Evolutionary conservation across 1,284 basidiomycete species (phyloP), one percentile per base, ranked within the genome.

Genomic region (Ganoderma sinense): DNA sequence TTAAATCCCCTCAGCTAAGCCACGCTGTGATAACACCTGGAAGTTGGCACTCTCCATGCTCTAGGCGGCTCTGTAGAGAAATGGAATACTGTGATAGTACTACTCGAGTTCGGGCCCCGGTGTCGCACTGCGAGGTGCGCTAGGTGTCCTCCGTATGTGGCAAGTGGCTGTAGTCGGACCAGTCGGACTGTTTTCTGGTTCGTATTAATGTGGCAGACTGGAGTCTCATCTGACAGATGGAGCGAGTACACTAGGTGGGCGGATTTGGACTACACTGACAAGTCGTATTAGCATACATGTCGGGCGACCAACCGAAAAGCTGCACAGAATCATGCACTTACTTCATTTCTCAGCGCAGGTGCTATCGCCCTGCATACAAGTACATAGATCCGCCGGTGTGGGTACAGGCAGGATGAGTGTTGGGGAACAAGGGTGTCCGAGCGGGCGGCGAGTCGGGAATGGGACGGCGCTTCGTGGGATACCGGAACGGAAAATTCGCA

Each of bases 401-500:
- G n/a, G 23, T 23, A 18, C 6, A 18, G 16, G n/a, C 8, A 23
- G 7, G 8, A 26, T 26, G 13, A 20, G n/a, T 6, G 45, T 23
- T 13, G 2, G 48, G 23, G 48, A 51, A 51, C 45, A 48, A 29
- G 51, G 26, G 14, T 3, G 26, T 7, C 23, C 14, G 53, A 55
- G 45, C 18, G 29, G 53, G 53, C 29, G 11, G 13, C 5, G 45
- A 31, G 53, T 56, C 53, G 53, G 53, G 53, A 56, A 29, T 56
- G 23, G 48, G 48, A 51, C 48, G 48, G 48, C 53, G 53, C 53
- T 56, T 74, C 73, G 73, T 74, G 73, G 66, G 68, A 71, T 59
- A 66, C 69, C 73, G 73, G 73, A 65, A 69, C 33, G 36, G 0
- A 5, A 33, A 43, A 23, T 69, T 71, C 71, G 66, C 71, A 72